Evolutionary conservation across 2,329 filamentous ascomycete species (phyloP), one percentile per base, ranked within the genome.

Genomic region (Aspergillus calidoustus): DNA sequence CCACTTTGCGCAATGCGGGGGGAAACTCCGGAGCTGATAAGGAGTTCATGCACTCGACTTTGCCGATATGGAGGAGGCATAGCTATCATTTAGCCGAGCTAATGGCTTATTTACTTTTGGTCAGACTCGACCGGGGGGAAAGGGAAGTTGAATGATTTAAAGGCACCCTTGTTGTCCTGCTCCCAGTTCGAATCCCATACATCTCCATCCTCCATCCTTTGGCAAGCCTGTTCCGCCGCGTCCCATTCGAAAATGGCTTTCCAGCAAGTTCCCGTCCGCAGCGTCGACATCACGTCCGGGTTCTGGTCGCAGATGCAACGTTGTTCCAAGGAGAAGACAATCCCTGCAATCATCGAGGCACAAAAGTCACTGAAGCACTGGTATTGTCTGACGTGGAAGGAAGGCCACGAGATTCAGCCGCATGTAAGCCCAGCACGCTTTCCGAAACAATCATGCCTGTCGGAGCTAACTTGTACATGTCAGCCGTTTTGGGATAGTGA

Each of bases 401-500:
- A 66, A 54, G 64, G 65, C n/a, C 83, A 84, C 0, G 80, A 82
- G 17, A 50, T 66, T 30, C 61, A 67, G 13, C 65, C 65, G 11
- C 84, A 86, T 65, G 59, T 60, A 50, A 2, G 58, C 7, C 28
- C 17, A n/a, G 15, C 28, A 15, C 9, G 15, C 5, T 47, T 8
- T 22, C 7, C 7, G 38, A 3, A 25, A n/a, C 23, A 13, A 48
- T 19, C 2, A 28, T 7, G 15, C 1, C 17, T 54, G 19, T 54
- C 30, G 25, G 51, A 1, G 41, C 51, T 43, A 15, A 41, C 51
- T 46, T 19, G 41, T 3, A 6, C 5, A 28, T 28, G 17, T 4
- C 31, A 61, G 59, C 73, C 86, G 1, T 88, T 88, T 69, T 88
- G 86, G 85, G 86, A 88, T 66, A 81, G 77, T 0, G 82, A 84